phyloP scores from a whole-genome alignment of 352 stramenopile species.

The Globisporangium cederbergense region DNA sequence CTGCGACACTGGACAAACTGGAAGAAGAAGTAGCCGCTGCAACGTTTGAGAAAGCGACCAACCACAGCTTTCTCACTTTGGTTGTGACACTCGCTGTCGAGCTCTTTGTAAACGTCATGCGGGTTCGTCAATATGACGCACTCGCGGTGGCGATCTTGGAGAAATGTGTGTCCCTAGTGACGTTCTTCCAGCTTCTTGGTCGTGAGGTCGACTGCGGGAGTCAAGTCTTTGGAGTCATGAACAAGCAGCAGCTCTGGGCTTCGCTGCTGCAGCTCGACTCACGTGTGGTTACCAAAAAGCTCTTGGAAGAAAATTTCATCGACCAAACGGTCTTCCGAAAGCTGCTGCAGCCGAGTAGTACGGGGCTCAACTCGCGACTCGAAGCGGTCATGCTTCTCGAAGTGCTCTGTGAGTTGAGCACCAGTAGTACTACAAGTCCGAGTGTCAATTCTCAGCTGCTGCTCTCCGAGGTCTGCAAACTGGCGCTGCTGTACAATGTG shows the following conservation, averaged over 20 bases:
- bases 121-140: not conserved
- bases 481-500: slow-evolving; percentile 18
- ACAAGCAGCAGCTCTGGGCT: slow-evolving; percentile 29
- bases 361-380: slow-evolving; percentile 15
- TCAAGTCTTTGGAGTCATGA: slow-evolving; percentile 2
- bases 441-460: slow-evolving; percentile 27
- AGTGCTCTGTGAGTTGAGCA: slow-evolving; percentile 4
- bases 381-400: slow-evolving; percentile 25
- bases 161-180: slow-evolving; percentile 11
- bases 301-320: slow-evolving; percentile 26
- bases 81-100: not conserved
- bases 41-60: not conserved
- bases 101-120: slow-evolving; percentile 8
- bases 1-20: not conserved
- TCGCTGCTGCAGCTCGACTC: slow-evolving; percentile 24
- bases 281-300: slow-evolving; percentile 13
- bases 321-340: slow-evolving; percentile 13
- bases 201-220: too few species aligned
- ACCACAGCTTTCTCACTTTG: not conserved
- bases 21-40: not conserved
- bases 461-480: slow-evolving; percentile 24
- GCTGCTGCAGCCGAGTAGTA: not conserved
- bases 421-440: not conserved
- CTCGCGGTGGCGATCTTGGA: slow-evolving; percentile 7
- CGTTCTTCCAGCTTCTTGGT: slow-evolving; percentile 16